Base-by-base conservation (phyloP, 2,329 filamentous ascomycete genomes). In the Sporothrix curviconia region DNA sequence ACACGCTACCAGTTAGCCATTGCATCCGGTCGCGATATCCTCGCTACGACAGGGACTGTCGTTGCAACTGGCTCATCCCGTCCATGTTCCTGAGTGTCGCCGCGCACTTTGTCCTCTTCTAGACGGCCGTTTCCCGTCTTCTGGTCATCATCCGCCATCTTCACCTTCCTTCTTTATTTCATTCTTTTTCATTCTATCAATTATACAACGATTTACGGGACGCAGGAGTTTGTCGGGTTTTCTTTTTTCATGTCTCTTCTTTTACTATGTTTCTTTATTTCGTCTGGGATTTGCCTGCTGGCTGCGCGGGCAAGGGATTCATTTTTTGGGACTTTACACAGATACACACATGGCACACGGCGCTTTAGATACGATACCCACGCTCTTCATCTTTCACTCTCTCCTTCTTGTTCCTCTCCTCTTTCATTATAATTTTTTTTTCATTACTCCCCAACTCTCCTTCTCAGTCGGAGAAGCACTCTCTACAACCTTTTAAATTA, bases 1-100 rank as follows among this genome's bases (percentile, higher is more conserved):
- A 73, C 40, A 79, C 76, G n/a, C 67, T 85, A 3, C 75, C 80
- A 0, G 70, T n/a, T 67, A 0, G 68, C 69, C 46, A 55, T 65
- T 4, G 65, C 65, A 2, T 63, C 64, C 1, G 68, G 61, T 19
- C 60, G 54, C 4, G n/a, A 62, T 64, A 1, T 19, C 47, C 2
- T 46, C 54, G 25, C 4, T 37, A 17, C 11, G 22, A 1, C 30
- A 34, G 9, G 42, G 46, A 3, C 22, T 15, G 8, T 24, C 36
- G 5, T 12, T 53, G 28, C 25, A n/a, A 30, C 14, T 62, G 59
- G 60, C 15, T 62, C 5, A n/a, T n/a, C n/a, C 25, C 54, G 4
- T 22, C 46, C 19, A 19, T 58, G 0, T n/a, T 57, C 5, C 19
- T 60, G 9, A 37, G 49, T 15, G 36, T 43, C 5, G 59, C 39